Base-by-base conservation (phyloP, 108 stramenopile genomes). In the Stephanodiscus minutulus region DNA sequence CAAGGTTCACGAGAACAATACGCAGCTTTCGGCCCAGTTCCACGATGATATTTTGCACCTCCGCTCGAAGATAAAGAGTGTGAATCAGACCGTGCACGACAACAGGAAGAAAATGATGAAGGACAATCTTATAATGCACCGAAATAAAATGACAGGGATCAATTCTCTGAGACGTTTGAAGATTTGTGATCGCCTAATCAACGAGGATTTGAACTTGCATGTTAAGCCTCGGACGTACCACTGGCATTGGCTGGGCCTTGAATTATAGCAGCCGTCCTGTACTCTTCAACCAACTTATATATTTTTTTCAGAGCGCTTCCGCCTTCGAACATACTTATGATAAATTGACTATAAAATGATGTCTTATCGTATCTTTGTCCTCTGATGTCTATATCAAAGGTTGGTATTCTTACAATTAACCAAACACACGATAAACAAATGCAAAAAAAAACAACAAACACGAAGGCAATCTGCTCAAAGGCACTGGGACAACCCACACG, bases 71-170 rank as follows among this genome's bases (percentile, higher is more conserved):
- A 80, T 80, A 11, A 65, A 72, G 27, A 73, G 72, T 44, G 79
- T 80, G 7, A 80, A 80, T 59, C 79, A 80, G 24, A 80, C 79
- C 46, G 79, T 80, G 3, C 79, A 80, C 24, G 79, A 80, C 52
- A 73, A 80, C 62, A 24, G 79, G 27, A 80, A 80, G 61, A 73
- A 69, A 24, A 74, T 59, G 67, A 80, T 80, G 79, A 80, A 80
- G 60, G 79, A 80, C 60, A 80, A 73, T 47, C 52, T 80, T 3
- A 58, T 69, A 5, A 25, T 20, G 35, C 72, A 80, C 46, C 73
- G 79, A 17, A 21, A 68, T 11, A 50, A 68, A 37, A 74, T 80
- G 31, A 68, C 29, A 31, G 79, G 79, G 28, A 48, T 80, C 13
- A 57, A 37, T 24, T 43, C 79, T 2, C 41, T 80, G 56, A 44